Percentiles rank a stretch among this genome's conserved stretches.
Conservation (phyloP, 768 basidiomycete species). For the Suillus discolor region DNA sequence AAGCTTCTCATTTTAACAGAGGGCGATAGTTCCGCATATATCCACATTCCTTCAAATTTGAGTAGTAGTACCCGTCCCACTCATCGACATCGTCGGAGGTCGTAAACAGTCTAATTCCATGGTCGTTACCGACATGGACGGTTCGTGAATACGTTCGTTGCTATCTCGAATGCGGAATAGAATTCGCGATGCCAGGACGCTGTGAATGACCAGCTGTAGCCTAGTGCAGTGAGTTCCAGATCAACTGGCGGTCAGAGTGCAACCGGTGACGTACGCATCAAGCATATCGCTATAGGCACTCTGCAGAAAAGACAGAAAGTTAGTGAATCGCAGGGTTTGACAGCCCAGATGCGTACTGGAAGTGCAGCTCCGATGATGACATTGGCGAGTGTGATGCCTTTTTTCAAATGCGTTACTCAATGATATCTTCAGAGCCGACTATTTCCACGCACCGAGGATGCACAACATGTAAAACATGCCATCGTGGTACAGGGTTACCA, state of each 20-base stretch:
- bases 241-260: background rate
- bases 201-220: conserved; percentile 26
- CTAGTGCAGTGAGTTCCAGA: background rate
- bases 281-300: background rate
- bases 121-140: background rate
- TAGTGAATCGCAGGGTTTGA: background rate
- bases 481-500: conserved; percentile 18
- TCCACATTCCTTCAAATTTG: background rate
- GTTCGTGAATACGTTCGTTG: conserved; percentile 9
- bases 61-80: background rate
- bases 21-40: background rate
- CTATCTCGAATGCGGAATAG: conserved; percentile 29
- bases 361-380: conserved; percentile 10
- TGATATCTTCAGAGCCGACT: background rate
- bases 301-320: background rate
- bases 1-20: background rate
- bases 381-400: conserved; percentile 21
- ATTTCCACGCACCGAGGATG: conserved; percentile 16
- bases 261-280: background rate
- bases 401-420: background rate
- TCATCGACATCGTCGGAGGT: background rate
- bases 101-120: background rate
- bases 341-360: conserved; percentile 7
- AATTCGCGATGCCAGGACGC: conserved; percentile 29
- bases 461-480: conserved; percentile 21